Base-by-base conservation (phyloP, 345 rosid genomes). In the Salix udensis region DNA sequence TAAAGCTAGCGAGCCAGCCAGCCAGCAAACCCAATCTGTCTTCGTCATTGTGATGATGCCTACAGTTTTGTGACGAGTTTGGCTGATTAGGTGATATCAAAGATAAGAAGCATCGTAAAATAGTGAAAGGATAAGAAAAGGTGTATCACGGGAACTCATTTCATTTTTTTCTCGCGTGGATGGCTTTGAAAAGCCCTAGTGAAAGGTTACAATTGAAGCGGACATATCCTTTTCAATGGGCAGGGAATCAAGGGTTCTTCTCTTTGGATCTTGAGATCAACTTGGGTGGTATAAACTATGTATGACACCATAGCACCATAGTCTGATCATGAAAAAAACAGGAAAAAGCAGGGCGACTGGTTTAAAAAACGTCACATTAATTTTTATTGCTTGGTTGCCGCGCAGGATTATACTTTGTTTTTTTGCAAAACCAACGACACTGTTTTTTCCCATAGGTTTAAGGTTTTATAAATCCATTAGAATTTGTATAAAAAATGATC, bases 31-130 rank as follows among this genome's bases (percentile, higher is more conserved):
- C 37, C 16, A 60, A 39, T 21, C 30, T 75, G 40, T 52, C 72
- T 28, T 39, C 44, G 58, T 67, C 19, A 37, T 23, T 46, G 40
- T 19, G 12, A 21, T 31, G 50, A 30, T 30, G 31, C 70, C 28
- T 23, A 7, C 65, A 55, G 72, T 67, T 14, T 39, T 39, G 26
- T 14, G 13, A 30, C 24, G 16, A 58, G 40, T 60, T 44, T 58
- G 66, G 68, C 50, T 64, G 19, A 71, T 71, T 48, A 48, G 65
- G 53, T 70, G 70, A 64, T 65, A 12, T 77, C 24, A 64, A 50
- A 23, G 31, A 60, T 31, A 71, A 26, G 65, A 48, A 77, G 58
- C 80, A 50, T 64, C 80, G 14, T 64, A 37, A 46, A 69, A 44
- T 65, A 71, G 70, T 64, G 65, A 64, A 1, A 6, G 28, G 46